Base-by-base conservation (phyloP, 345 rosid genomes). In the Acer saccharum region DNA sequence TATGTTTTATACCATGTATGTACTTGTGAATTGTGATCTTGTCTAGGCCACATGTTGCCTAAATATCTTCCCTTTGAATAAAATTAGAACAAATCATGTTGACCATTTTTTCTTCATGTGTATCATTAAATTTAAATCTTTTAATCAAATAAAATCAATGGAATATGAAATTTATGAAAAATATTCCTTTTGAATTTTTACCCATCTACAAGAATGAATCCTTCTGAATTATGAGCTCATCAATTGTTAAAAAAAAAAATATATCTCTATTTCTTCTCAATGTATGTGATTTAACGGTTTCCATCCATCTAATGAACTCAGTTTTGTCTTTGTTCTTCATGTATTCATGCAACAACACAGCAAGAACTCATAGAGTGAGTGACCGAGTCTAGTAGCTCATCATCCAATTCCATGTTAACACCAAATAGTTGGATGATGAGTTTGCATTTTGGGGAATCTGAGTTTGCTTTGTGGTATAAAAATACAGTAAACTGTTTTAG, bases 261-360 rank as follows among this genome's bases (percentile, higher is more conserved):
- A 29, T 2, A 2, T 2, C 32, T 29, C 32, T 88, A 89, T 72
- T 86, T 77, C 75, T 84, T 77, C 86, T 90, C 96, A 23, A 95
- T 78, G 80, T 81, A 87, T 75, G 32, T 29, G 92, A 90, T 83
- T 91, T 91, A 52, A 95, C 86, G 23, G 86, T 85, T 79, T 78
- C 83, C 89, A 95, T 86, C 98, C 98, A 95, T 81, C 88, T 81
- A 76, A 90, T 77, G 76, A 74, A 86, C 82, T 95, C 98, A 2
- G 78, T 81, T 84, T 83, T 91, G 55, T 79, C 91, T 85, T 92
- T 95, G 88, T 87, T 93, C 76, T 78, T 79, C 90, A 95, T 86
- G 81, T 88, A 92, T 77, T 63, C 82, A 78, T 93, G 99, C 88
- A 95, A 90, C 87, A 95, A 91, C 76, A 43, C 82, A 6, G 98